These are phyloP conservation scores for Sugiyamaella chiloensis DNA, from an alignment of 805 yeast species.

Conservation along the genomic window DNA sequence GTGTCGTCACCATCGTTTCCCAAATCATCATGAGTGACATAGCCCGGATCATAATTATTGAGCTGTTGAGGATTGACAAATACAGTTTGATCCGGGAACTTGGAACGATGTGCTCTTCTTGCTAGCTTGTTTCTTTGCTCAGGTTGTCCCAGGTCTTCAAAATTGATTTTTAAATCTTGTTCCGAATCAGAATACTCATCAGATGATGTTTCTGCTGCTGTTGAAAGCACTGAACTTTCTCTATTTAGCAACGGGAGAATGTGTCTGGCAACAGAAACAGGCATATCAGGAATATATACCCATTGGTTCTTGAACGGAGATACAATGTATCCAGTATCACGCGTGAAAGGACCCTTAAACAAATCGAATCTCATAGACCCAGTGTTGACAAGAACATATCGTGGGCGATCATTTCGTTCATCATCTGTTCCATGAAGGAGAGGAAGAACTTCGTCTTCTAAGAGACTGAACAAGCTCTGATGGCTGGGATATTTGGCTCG, in stretches of 20 bases:
- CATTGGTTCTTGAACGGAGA: constrained; percentile 84
- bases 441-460: constrained; percentile 57
- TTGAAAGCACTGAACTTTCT: constrained; percentile 42
- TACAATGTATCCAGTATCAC: constrained; percentile 74
- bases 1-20: constrained; percentile 88
- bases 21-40: constrained; percentile 76
- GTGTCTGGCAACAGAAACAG: constrained; percentile 52
- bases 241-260: constrained; percentile 58
- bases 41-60: constrained; percentile 45
- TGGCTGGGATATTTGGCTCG: constrained; percentile 61
- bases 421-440: constrained; percentile 21
- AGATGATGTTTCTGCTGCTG: not conserved
- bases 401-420: constrained; percentile 32
- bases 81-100: not conserved
- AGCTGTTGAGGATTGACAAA: not conserved
- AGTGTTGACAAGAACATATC: constrained; percentile 71
- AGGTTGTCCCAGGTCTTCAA: constrained; percentile 23
- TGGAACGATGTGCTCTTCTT: not conserved
- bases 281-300: constrained; percentile 60
- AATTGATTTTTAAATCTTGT: constrained; percentile 15
- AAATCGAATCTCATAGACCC: constrained; percentile 88
- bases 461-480: constrained; percentile 55
- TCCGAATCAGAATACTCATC: constrained; percentile 3
- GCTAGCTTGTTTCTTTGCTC: constrained; percentile 4
- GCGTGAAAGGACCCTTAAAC: constrained; percentile 78